Base-by-base conservation (phyloP, 192 early-diverging fungal species). In the Coemansia sp. region DNA sequence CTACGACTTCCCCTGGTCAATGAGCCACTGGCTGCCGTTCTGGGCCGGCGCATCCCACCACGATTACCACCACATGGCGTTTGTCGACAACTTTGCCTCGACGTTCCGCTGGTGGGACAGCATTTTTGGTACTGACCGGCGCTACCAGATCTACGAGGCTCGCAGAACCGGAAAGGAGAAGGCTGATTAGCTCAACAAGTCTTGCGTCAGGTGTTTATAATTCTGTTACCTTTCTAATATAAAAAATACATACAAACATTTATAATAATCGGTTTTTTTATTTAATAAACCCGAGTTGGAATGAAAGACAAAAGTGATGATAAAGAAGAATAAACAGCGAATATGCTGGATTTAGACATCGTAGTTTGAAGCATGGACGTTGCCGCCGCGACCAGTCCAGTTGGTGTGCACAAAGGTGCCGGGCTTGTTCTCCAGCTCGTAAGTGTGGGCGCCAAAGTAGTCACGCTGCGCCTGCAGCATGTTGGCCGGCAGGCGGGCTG, bases 361-460 rank as follows among this genome's bases (percentile, higher is more conserved):
- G 72, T 92, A 92, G 61, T 85, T 90, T 48, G 86, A 84, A 1
- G 88, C 87, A 48, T 85, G 81, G 58, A 92, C 88, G 64, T 87
- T 85, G 48, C 89, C 96, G 75, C 96, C 96, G 63, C 89, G 89
- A 56, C 95, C 96, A 69, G 95, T 97, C 96, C 95, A 98, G 93
- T 98, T 98, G 82, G 94, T 92, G 90, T 98, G 96, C 59, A 94
- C 77, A 81, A 71, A 89, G 57, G 66, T 85, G 49, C 92, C 92
- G 45, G 89, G 89, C 70, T 84, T 83, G 71, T 76, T 86, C 64
- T 93, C 83, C 28, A 90, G 85, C 87, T 96, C 92, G 82, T 94
- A 97, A 30, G 94, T 95, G 87, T 97, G 96, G 28, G 96, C 96
- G 71, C 95, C 96, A 88, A 99, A 99, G 89, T 94, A 99, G 83